These are phyloP conservation scores for Mycena capillaripes DNA, from an alignment of 768 basidiomycete genomes.

Conservation along the genomic window DNA sequence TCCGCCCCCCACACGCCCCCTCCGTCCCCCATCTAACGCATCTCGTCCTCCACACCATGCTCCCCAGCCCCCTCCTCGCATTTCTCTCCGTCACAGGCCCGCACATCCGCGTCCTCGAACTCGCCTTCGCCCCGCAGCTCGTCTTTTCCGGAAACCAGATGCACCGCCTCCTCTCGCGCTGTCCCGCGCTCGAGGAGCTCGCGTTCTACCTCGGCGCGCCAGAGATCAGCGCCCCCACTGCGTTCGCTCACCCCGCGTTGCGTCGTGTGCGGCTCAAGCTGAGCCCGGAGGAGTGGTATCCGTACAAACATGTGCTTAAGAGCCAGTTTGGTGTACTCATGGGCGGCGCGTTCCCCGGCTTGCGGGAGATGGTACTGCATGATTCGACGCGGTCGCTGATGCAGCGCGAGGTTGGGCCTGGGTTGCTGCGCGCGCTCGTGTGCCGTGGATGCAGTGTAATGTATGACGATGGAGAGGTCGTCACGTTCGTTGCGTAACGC, in stretches of 20 bases:
- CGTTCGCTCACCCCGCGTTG: background rate
- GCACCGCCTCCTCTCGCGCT: conserved; percentile 23
- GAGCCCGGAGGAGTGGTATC: conserved; percentile 25
- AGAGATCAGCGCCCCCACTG: conserved; percentile 12
- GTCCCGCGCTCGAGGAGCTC: conserved; percentile 15
- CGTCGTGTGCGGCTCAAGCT: conserved; percentile 28
- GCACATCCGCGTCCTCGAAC: conserved; percentile 26
- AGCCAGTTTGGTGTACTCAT: background rate
- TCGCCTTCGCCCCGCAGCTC: conserved; percentile 30
- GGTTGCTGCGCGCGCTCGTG: background rate
- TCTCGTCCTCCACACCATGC: conserved; percentile 29
- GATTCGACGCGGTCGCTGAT: background rate
- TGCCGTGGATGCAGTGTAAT: background rate
- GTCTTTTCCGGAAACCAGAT: conserved; percentile 21
- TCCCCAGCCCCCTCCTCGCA: conserved; percentile 12
- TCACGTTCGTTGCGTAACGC: background rate
- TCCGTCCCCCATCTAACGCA: background rate
- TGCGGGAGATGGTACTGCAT: conserved; percentile 16
- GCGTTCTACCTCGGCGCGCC: conserved; percentile 28
- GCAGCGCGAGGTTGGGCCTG: background rate
- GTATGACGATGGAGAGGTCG: background rate
- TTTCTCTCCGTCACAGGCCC: conserved; percentile 14
- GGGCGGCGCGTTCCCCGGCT: conserved; percentile 4
- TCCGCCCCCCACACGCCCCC: background rate
- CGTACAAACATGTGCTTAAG: conserved; percentile 1